Evolutionary conservation across 2,329 filamentous ascomycete genomes (phyloP).

Genomic region (Immersiporthe knoxdaviesiana): DNA sequence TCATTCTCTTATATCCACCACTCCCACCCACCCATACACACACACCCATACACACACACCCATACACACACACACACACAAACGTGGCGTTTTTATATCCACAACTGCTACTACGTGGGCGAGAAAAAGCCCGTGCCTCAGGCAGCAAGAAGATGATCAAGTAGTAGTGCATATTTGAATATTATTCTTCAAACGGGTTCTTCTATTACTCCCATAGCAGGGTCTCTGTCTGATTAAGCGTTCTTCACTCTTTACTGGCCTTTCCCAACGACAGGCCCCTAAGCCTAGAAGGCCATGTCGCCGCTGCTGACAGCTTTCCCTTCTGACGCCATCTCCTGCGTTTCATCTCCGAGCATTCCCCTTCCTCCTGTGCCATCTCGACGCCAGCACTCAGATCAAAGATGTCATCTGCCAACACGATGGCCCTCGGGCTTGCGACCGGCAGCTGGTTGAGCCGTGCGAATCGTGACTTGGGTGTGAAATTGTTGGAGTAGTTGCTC

Average conservation of each 20-base stretch:
- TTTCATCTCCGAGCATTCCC: neutral
- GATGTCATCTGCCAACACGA: slow-evolving; percentile 7
- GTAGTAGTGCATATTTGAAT: neutral
- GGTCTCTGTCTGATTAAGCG: neutral
- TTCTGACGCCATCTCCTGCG: neutral
- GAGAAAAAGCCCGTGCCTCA: neutral
- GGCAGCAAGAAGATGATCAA: neutral
- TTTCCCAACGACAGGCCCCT: slow-evolving; percentile 3
- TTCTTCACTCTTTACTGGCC: neutral
- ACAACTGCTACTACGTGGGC: too few relatives aligned
- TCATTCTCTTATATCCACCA: too few relatives aligned
- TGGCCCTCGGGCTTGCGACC: slow-evolving; percentile 7
- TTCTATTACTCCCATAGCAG: neutral
- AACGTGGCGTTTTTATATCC: too few relatives aligned
- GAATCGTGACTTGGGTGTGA: slow-evolving; percentile 22
- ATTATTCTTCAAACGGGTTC: neutral
- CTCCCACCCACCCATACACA: too few relatives aligned
- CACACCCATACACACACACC: too few relatives aligned
- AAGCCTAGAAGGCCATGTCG: slow-evolving; percentile 1
- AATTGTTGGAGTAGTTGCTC: slow-evolving; percentile 7
- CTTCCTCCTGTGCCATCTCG: neutral
- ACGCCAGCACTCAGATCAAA: neutral
- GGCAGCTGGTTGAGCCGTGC: slow-evolving; percentile 25
- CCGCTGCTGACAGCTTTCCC: neutral
- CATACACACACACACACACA: too few relatives aligned